Conservation (phyloP, 1,284 basidiomycete genomes). For the Hortiboletus rubellus region DNA sequence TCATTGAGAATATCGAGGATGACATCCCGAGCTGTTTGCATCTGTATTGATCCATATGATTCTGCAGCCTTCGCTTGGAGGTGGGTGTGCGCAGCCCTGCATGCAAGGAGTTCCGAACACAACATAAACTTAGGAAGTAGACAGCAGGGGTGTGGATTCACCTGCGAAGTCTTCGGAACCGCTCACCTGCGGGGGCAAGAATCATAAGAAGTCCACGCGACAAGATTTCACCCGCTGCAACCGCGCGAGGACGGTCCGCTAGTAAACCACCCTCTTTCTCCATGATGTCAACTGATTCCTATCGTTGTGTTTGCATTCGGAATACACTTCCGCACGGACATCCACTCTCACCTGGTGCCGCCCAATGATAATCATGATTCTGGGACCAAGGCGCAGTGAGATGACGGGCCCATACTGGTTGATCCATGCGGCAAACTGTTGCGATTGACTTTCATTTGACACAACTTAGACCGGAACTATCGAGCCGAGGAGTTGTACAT, state of each 20-base stretch:
- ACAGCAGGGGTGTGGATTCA: conserved; percentile 2
- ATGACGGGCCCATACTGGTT: conserved; percentile 42
- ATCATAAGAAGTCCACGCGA: conserved; percentile 35
- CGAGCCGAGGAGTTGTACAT: not conserved
- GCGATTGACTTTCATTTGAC: conserved; percentile 26
- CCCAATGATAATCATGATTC: conserved; percentile 36
- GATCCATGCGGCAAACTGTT: conserved; percentile 38
- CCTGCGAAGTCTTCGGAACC: conserved; percentile 36
- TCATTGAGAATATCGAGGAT: conserved; percentile 42
- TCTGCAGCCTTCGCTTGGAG: conserved; percentile 40
- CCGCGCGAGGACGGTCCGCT: conserved; percentile 35
- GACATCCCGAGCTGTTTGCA: conserved; percentile 37
- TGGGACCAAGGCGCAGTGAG: conserved; percentile 35
- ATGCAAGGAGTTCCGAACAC: not conserved
- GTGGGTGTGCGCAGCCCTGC: conserved; percentile 41
- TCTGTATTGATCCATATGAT: conserved; percentile 41
- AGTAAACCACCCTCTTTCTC: conserved; percentile 36
- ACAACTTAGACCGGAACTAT: not conserved
- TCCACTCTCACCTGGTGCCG: conserved; percentile 33
- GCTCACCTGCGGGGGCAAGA: conserved; percentile 36
- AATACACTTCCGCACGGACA: not conserved
- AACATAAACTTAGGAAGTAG: not conserved
- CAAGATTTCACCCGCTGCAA: conserved; percentile 34
- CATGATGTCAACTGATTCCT: conserved; percentile 50
- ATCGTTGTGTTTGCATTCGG: not conserved